A percentile compares a stretch with the other conserved stretches of the same genome.
Evolutionary conservation across 805 yeast species (phyloP).

Genomic region (Candida ascalaphidarum): DNA sequence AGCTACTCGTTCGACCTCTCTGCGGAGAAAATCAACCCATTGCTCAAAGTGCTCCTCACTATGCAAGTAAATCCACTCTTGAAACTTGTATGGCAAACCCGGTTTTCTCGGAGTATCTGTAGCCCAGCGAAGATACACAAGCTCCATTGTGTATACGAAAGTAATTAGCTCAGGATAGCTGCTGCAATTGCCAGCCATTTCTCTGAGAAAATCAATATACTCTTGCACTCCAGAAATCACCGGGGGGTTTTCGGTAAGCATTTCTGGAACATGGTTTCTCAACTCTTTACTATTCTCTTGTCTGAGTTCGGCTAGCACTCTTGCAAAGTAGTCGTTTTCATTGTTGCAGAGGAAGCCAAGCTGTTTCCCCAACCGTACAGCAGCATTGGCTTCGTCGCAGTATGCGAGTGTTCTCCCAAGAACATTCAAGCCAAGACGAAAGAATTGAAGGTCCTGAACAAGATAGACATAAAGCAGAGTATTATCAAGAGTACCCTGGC

Average conservation of each 20-base stretch:
- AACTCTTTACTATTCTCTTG: constrained; percentile 9
- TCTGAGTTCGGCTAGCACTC: constrained; percentile 4
- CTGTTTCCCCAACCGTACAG: constrained; percentile 38
- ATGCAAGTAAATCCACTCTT: constrained; percentile 46
- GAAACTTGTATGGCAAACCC: constrained; percentile 37
- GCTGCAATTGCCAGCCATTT: constrained; percentile 15
- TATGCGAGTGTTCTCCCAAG: constrained; percentile 36
- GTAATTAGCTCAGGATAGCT: constrained; percentile 37
- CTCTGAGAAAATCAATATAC: constrained; percentile 26
- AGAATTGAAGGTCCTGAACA: constrained; percentile 41
- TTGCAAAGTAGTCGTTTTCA: constrained; percentile 40
- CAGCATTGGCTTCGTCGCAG: constrained; percentile 30
- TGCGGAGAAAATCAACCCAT: constrained; percentile 40
- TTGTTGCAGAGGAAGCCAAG: constrained; percentile 41
- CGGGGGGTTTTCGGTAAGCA: constrained; percentile 8
- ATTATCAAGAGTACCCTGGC: constrained; percentile 37
- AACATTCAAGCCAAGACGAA: constrained; percentile 32
- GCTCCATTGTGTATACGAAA: constrained; percentile 38
- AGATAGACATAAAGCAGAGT: constrained; percentile 34
- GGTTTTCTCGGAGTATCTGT: too few species aligned
- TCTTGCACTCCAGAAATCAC: constrained; percentile 25
- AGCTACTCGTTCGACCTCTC: constrained; percentile 33
- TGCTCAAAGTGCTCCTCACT: constrained; percentile 38
- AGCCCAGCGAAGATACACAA: constrained; percentile 47
- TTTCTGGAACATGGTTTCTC: constrained; percentile 6